Evolutionary conservation across 306 rosid species (phyloP).

Genomic region (Fragaria nilgerrensis): DNA sequence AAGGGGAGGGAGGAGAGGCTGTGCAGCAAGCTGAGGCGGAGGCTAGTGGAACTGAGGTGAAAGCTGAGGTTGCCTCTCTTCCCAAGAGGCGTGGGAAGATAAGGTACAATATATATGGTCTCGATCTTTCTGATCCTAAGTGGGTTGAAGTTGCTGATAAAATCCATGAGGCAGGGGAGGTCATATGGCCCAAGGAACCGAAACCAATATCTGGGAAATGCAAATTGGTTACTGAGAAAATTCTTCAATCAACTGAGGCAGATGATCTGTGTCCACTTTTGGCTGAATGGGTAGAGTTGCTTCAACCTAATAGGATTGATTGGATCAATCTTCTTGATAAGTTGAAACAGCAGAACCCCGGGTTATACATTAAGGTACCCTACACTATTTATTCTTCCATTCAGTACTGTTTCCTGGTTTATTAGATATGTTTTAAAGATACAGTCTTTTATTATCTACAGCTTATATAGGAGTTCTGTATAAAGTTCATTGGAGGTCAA

Average conservation of each 20-base stretch:
- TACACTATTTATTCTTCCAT: not conserved
- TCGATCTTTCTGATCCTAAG: constrained; percentile 75
- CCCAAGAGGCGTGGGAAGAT: constrained; percentile 85
- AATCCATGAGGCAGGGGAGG: constrained; percentile 59
- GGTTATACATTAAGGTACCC: constrained; percentile 66
- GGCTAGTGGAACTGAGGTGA: constrained; percentile 31
- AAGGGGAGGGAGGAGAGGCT: constrained; percentile 17
- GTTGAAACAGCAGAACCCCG: constrained; percentile 51
- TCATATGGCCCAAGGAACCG: constrained; percentile 65
- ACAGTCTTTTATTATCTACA: not conserved
- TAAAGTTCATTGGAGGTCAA: not conserved
- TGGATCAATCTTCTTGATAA: constrained; percentile 69
- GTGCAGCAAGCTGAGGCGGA: constrained; percentile 16
- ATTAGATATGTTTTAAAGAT: not conserved
- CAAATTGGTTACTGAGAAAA: constrained; percentile 54
- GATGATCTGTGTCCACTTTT: constrained; percentile 51
- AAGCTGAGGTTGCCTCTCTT: constrained; percentile 47
- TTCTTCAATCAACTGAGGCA: constrained; percentile 44
- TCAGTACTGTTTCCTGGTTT: not conserved
- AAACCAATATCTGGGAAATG: constrained; percentile 69
- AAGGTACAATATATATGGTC: constrained; percentile 74
- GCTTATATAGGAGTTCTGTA: not conserved
- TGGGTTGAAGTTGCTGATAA: constrained; percentile 77
- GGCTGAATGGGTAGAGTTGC: constrained; percentile 77
- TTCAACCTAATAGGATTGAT: constrained; percentile 69